phyloP scores from a whole-genome alignment of 192 early-diverging fungal genomes.

The Fimicolochytrium jonesii region DNA sequence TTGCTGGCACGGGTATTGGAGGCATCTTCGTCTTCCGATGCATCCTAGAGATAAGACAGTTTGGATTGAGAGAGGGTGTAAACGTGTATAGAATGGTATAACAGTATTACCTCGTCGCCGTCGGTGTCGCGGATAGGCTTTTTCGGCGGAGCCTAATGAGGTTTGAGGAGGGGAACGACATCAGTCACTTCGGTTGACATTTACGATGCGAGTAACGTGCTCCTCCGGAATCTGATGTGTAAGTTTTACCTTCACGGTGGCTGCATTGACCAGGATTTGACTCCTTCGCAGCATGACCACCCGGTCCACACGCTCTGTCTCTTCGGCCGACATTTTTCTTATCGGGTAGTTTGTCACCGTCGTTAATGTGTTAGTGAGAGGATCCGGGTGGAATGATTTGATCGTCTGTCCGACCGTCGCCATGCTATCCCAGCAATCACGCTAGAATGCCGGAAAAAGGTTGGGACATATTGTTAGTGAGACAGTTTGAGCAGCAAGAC shows the following conservation, averaged over 20 bases:
- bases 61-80: too few species aligned
- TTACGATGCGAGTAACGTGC: not conserved
- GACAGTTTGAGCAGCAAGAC: not conserved
- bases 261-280: conserved; percentile 21
- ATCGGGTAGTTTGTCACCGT: conserved; percentile 50
- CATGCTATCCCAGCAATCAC: conserved; percentile 55
- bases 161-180: not conserved
- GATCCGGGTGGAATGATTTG: conserved; percentile 43
- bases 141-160: too few species aligned
- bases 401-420: conserved; percentile 44
- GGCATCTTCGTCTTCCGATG: conserved; percentile 6
- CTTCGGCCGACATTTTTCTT: conserved; percentile 25
- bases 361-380: conserved; percentile 27
- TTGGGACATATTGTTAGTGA: too few species aligned
- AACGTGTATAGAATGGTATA: too few species aligned
- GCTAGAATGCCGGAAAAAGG: conserved; percentile 16
- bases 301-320: conserved; percentile 24
- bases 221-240: not conserved
- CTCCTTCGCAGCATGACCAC: conserved; percentile 35
- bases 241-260: conserved; percentile 3
- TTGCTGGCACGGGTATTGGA: not conserved
- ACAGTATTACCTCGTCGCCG: too few species aligned
- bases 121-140: too few species aligned
- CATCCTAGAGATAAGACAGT: too few species aligned
- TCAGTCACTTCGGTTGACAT: not conserved